A percentile compares a stretch with the other conserved stretches of the same genome.
These are phyloP conservation scores for Candida awuae DNA, from an alignment of 805 yeast genomes.

Conservation along the genomic window DNA sequence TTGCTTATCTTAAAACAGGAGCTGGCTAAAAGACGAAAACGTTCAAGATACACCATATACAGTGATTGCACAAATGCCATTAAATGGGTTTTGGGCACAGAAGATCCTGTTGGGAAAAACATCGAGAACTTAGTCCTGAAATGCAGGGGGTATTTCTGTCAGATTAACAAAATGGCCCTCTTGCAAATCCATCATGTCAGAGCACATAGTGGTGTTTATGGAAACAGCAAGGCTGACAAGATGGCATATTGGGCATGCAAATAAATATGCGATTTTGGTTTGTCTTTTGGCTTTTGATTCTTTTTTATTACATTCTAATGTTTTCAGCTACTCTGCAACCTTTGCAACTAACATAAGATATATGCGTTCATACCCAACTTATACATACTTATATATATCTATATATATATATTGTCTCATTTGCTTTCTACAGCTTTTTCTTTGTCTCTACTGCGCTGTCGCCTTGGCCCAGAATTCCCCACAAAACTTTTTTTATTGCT, in stretches of 20 bases:
- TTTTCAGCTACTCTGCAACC: no score
- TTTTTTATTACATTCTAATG: no score
- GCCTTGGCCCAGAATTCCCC: no score
- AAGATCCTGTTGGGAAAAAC: background rate
- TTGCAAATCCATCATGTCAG: background rate
- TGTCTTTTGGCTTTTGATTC: no score
- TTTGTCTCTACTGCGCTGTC: no score
- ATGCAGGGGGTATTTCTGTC: background rate
- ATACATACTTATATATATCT: no score
- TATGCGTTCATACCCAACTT: no score
- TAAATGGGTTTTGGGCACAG: background rate
- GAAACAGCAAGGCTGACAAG: background rate
- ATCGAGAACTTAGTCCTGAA: background rate
- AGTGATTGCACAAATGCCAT: background rate
- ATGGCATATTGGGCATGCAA: background rate
- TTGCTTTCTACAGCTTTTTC: no score
- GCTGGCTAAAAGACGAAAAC: background rate
- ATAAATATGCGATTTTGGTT: no score
- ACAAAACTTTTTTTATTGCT: no score
- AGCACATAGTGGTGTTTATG: background rate
- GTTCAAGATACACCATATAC: background rate
- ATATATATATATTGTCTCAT: no score
- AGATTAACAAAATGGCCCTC: background rate
- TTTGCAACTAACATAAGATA: no score
- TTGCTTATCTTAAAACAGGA: background rate